These are phyloP conservation scores for Gymnopilus dilepis DNA, from an alignment of 768 basidiomycete species.

Conservation along the genomic window DNA sequence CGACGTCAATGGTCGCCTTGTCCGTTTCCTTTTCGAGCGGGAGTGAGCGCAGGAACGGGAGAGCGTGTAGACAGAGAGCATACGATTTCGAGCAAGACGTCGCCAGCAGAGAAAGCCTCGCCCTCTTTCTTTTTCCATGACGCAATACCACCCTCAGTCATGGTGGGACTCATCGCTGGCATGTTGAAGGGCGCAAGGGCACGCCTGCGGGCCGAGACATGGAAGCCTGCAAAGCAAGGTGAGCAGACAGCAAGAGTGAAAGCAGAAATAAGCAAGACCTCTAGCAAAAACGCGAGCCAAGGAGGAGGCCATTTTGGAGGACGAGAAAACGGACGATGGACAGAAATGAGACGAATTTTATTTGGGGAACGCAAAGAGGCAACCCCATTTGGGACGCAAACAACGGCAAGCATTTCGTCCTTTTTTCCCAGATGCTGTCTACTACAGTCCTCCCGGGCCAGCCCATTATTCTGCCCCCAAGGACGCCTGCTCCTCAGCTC, in stretches of 20 bases:
- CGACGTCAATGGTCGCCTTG: conserved; percentile 99
- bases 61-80: conserved; percentile 31
- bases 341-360: conserved; percentile 29
- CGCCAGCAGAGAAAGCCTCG: conserved; percentile 85
- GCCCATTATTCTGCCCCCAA: conserved; percentile 62
- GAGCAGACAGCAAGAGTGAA: conserved; percentile 1
- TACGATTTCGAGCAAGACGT: conserved; percentile 96
- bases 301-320: conserved; percentile 57
- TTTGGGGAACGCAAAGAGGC: conserved; percentile 24
- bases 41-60: conserved; percentile 14
- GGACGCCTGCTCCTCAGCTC: conserved; percentile 56
- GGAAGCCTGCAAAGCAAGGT: conserved; percentile 62
- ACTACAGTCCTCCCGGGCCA: conserved; percentile 74
- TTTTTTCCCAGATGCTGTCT: conserved; percentile 19
- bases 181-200: conserved; percentile 90
- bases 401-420: conserved; percentile 30
- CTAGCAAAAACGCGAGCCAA: conserved; percentile 70
- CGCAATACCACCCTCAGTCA: conserved; percentile 99
- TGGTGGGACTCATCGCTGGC: conserved; percentile 99
- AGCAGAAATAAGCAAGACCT: conserved; percentile 46
- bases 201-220: conserved; percentile 77
- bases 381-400: conserved; percentile 32
- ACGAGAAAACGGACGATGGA: conserved; percentile 17
- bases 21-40: conserved; percentile 84
- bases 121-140: conserved; percentile 98